Conservation (phyloP, 202 grass and related monocot species). For the Elaeis oleifera region DNA sequence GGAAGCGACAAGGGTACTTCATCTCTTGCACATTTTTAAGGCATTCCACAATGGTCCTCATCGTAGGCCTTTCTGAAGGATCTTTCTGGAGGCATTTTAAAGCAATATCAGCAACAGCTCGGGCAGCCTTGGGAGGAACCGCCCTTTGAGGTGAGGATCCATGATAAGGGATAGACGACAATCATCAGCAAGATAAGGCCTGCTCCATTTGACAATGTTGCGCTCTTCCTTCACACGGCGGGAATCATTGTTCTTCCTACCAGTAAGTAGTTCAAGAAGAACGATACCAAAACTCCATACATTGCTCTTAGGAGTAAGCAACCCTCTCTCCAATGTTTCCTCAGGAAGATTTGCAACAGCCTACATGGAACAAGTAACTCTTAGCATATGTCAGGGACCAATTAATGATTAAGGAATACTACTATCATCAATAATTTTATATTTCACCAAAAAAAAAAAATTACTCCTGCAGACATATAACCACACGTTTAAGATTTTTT, state of each 20-base stretch:
- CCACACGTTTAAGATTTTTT: too few relatives aligned
- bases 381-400: too few relatives aligned
- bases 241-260: slow-evolving; percentile 61
- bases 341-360: slow-evolving; percentile 57
- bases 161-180: slow-evolving; percentile 88
- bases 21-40: slow-evolving; percentile 67
- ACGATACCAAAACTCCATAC: slow-evolving; percentile 93
- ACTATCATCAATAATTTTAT: too few relatives aligned
- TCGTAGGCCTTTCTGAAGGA: slow-evolving; percentile 70
- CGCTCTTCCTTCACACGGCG: slow-evolving; percentile 62
- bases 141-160: slow-evolving; percentile 82
- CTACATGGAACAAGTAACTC: slow-evolving; percentile 21
- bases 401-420: too few relatives aligned
- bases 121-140: slow-evolving; percentile 75
- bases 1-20: slow-evolving; percentile 63
- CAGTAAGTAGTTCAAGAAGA: slow-evolving; percentile 86
- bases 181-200: slow-evolving; percentile 78
- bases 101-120: slow-evolving; percentile 69
- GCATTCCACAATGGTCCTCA: slow-evolving; percentile 64
- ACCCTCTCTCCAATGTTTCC: slow-evolving; percentile 87
- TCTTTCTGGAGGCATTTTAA: slow-evolving; percentile 75
- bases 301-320: slow-evolving; percentile 90
- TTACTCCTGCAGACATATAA: too few relatives aligned
- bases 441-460: too few relatives aligned
- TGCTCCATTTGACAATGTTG: slow-evolving; percentile 81